Conservation (phyloP, 306 rosid species). For the Pyrus communis region DNA sequence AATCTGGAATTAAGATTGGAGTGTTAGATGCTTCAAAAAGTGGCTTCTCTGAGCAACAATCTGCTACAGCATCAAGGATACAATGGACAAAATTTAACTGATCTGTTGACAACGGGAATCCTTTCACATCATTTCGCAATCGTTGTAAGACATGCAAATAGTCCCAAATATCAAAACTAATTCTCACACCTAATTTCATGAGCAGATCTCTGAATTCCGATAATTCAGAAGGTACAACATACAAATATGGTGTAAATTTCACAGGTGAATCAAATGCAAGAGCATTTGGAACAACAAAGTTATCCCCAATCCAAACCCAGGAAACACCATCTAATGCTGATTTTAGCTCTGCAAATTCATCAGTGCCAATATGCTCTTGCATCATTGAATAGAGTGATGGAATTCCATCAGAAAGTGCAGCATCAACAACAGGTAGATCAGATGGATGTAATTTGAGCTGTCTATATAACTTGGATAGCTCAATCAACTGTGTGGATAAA, state of each 20-base stretch:
- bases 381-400: slow-evolving; percentile 62
- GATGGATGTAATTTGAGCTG: slow-evolving; percentile 51
- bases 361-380: slow-evolving; percentile 52
- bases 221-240: slow-evolving; percentile 92
- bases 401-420: slow-evolving; percentile 53
- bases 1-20: slow-evolving; percentile 72
- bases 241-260: slow-evolving; percentile 85
- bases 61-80: slow-evolving; percentile 86
- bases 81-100: slow-evolving; percentile 75
- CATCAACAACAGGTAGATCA: slow-evolving; percentile 50
- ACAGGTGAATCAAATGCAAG: slow-evolving; percentile 99
- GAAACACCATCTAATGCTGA: slow-evolving; percentile 56
- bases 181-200: slow-evolving; percentile 65
- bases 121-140: slow-evolving; percentile 63
- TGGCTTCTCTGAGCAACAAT: slow-evolving; percentile 64
- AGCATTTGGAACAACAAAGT: slow-evolving; percentile 68
- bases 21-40: slow-evolving; percentile 42
- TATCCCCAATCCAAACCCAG: slow-evolving; percentile 99
- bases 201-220: slow-evolving; percentile 74
- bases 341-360: slow-evolving; percentile 41
- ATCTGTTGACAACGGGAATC: slow-evolving; percentile 65
- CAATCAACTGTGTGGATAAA: slow-evolving; percentile 61
- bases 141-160: slow-evolving; percentile 66
- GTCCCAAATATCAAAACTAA: slow-evolving; percentile 67
- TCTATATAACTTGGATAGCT: slow-evolving; percentile 57